These are phyloP conservation scores for Citrus cavaleriei DNA, from an alignment of 345 rosid genomes.

Conservation along the genomic window DNA sequence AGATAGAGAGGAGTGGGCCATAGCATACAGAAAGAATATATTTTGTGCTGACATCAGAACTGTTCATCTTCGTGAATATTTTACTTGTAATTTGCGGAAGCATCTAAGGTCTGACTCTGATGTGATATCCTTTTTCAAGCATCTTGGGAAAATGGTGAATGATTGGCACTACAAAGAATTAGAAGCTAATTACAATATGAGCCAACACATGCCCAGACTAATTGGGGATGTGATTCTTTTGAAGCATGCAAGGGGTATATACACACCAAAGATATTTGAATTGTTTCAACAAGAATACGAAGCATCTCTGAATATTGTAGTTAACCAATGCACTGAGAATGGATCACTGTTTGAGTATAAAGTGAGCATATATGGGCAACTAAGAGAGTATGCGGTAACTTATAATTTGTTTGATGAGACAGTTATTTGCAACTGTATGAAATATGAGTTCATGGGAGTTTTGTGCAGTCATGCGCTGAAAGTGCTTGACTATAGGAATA, in stretches of 20 bases:
- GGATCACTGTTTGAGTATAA: conserved; percentile 18
- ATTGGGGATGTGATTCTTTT: conserved; percentile 30
- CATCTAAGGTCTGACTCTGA: conserved; percentile 25
- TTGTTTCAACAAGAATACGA: conserved; percentile 30
- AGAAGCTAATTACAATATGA: conserved; percentile 32
- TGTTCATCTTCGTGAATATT: conserved; percentile 9
- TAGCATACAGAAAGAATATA: conserved; percentile 27
- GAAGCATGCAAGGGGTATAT: conserved; percentile 26
- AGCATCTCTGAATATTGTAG: conserved; percentile 24
- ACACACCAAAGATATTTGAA: conserved; percentile 30
- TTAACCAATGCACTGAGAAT: conserved; percentile 19
- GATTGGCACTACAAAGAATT: conserved; percentile 35
- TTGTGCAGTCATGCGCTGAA: conserved; percentile 33
- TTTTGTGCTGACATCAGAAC: conserved; percentile 27
- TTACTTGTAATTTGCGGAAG: conserved; percentile 24
- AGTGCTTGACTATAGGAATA: conserved; percentile 27
- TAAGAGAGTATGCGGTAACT: conserved; percentile 12
- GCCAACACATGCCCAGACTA: conserved; percentile 20
- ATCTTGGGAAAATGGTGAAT: conserved; percentile 21
- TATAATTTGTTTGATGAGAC: conserved; percentile 16
- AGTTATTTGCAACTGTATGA: conserved; percentile 29
- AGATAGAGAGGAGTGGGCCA: conserved; percentile 35
- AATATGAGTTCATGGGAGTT: conserved; percentile 34
- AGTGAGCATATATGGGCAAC: conserved; percentile 25
- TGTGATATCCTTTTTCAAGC: conserved; percentile 26